phyloP scores from a whole-genome alignment of 352 stramenopile species.

The Phytophthora pseudosyringae region DNA sequence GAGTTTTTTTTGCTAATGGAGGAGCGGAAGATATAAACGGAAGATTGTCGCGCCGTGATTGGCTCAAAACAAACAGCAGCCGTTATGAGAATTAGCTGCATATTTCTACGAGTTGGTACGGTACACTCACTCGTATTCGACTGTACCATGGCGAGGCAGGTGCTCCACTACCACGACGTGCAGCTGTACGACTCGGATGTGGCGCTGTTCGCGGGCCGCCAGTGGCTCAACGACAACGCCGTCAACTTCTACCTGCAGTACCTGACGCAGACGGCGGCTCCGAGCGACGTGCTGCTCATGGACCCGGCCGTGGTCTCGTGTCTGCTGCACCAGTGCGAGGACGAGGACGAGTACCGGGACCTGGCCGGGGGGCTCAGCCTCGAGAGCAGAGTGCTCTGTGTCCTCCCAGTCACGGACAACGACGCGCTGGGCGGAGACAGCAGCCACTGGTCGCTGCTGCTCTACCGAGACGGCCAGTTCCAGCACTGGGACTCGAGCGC shows the following conservation, averaged over 20 bases:
- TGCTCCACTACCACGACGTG: slow-evolving; percentile 84
- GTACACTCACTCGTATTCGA: slow-evolving; percentile 2
- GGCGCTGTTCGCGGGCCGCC: slow-evolving; percentile 54
- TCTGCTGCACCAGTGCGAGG: slow-evolving; percentile 84
- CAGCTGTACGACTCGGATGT: slow-evolving; percentile 86
- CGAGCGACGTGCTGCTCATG: slow-evolving; percentile 63
- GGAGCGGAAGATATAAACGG: slow-evolving; percentile 21
- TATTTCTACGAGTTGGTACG: too few species aligned
- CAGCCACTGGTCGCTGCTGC: slow-evolving; percentile 81
- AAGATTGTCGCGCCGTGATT: slow-evolving; percentile 1
- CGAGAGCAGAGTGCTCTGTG: slow-evolving; percentile 41
- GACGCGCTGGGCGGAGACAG: slow-evolving; percentile 56
- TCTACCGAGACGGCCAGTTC: slow-evolving; percentile 51
- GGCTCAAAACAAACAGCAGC: background rate
- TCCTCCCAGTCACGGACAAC: slow-evolving; percentile 82
- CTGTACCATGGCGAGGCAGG: slow-evolving; percentile 42
- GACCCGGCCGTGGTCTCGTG: slow-evolving; percentile 84
- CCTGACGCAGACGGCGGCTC: slow-evolving; percentile 47
- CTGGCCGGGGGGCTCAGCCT: slow-evolving; percentile 59
- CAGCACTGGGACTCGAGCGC: slow-evolving; percentile 79
- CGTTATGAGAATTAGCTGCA: too few species aligned
- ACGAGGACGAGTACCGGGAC: slow-evolving; percentile 77
- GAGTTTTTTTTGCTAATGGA: slow-evolving; percentile 8
- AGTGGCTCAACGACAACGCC: slow-evolving; percentile 88
- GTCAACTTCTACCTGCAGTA: slow-evolving; percentile 89